Evolutionary conservation across 2,329 filamentous ascomycete genomes (phyloP), one percentile per base, ranked within the genome.

Genomic region (Xylaria multiplex): DNA sequence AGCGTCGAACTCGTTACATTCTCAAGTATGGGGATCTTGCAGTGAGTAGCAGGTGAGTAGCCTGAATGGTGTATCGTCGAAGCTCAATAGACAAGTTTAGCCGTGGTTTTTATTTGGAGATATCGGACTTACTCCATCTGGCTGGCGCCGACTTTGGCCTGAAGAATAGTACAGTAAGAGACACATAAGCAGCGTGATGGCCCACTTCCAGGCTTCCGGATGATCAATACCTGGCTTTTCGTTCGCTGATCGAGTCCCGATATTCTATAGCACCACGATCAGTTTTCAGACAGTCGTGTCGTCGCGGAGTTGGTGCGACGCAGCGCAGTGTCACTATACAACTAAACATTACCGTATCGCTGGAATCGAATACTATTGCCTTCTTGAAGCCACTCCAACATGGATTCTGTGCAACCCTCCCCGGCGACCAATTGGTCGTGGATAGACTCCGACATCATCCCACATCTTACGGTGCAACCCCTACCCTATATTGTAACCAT

Each of bases 41-140:
- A 35, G 32, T 35, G 8, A 7, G 32, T 35, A 9, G 32, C 32
- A 35, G 32, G 32, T 27, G 27, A 27, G 27, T 27, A 1, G 13
- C 42, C n/a, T 50, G 8, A 19, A 27, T 37, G 9, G 6, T 37
- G 11, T 46, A 42, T 43, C 24, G 16, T 11, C 11, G 9, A 2
- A 42, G 27, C 48, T 14, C 6, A n/a, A 19, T 40, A 16, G 2
- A 11, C n/a, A 49, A 24, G 27, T 46, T 30, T 22, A 11, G 13
- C 3, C 37, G 14, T 22, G 7, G 9, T 32, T 16, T 50, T 13
- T 14, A 32, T 52, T 37, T 54, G 19, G 45, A 63, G 27, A 52
- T 59, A 50, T 64, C 59, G 59, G 64, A 57, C 60, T 66, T 66
- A 63, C 64, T 43, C 9, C 16, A 64, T 59, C 37, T 32, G 60